phyloP scores from a whole-genome alignment of 2,329 filamentous ascomycete species.

The Exophiala dermatitidis region DNA sequence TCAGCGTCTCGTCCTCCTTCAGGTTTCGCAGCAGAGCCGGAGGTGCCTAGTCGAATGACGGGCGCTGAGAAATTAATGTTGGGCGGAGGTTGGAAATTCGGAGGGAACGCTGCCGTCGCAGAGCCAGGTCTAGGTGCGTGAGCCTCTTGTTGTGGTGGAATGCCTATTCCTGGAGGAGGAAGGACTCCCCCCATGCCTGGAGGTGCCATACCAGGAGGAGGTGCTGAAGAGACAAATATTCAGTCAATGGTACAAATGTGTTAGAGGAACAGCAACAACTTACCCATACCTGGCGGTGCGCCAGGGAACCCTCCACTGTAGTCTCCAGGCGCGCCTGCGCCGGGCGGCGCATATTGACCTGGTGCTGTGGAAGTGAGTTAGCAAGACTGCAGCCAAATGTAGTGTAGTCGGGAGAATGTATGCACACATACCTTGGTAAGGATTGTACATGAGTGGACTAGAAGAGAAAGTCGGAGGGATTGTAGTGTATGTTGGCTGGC shows the following conservation, averaged over 20 bases:
- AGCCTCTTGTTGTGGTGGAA: constrained; percentile 58
- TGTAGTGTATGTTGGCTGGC: too few species aligned
- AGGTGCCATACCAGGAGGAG: constrained; percentile 70
- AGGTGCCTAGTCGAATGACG: constrained; percentile 85
- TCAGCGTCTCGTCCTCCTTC: constrained; percentile 39
- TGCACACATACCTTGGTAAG: constrained; percentile 13
- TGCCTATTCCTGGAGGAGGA: background rate
- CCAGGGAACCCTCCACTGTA: constrained; percentile 63
- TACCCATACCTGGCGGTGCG: constrained; percentile 77
- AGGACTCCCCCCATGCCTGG: constrained; percentile 56
- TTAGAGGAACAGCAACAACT: constrained; percentile 28
- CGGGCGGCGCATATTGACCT: constrained; percentile 50
- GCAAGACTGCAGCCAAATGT: background rate
- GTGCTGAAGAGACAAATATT: constrained; percentile 42
- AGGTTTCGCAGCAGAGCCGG: constrained; percentile 54
- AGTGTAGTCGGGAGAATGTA: background rate
- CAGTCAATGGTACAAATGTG: constrained; percentile 2
- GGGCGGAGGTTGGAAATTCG: constrained; percentile 83
- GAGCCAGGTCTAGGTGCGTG: constrained; percentile 70
- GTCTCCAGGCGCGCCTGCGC: constrained; percentile 55
- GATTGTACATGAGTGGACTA: constrained; percentile 24
- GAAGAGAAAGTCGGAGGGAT: too few species aligned
- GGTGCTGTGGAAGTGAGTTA: constrained; percentile 21
- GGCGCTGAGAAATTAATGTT: constrained; percentile 98
- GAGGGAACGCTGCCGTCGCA: constrained; percentile 48